These are phyloP conservation scores for Firmiana major DNA, from an alignment of 345 rosid genomes.

Conservation along the genomic window DNA sequence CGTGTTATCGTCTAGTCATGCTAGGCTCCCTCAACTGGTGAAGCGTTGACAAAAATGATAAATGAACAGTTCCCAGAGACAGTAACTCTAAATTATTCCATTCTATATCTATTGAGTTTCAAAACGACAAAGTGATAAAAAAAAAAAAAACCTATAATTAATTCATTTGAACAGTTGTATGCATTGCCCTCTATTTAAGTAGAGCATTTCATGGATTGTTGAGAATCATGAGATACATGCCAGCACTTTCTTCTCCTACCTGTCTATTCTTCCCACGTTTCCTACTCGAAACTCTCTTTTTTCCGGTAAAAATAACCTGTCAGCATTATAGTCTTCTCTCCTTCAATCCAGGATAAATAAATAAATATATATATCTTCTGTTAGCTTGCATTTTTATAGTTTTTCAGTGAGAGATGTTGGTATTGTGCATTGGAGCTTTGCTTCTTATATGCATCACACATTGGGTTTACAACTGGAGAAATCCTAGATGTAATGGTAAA, in stretches of 20 bases:
- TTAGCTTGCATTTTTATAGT: too few relatives aligned
- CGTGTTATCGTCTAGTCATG: constrained; percentile 27
- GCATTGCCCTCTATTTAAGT: constrained; percentile 48
- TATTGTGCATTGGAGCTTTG: constrained; percentile 45
- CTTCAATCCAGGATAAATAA: background rate
- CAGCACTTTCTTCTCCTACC: constrained; percentile 48
- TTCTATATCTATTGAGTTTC: constrained; percentile 11
- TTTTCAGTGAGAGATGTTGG: constrained; percentile 40
- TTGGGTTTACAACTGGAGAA: constrained; percentile 68
- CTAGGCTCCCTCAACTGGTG: constrained; percentile 12
- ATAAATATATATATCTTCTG: background rate
- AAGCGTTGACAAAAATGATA: constrained; percentile 32
- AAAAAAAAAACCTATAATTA: constrained; percentile 12
- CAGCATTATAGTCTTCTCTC: constrained; percentile 3
- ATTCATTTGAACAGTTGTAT: constrained; percentile 21
- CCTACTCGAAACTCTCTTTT: constrained; percentile 19
- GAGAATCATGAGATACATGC: constrained; percentile 31
- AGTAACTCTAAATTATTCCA: constrained; percentile 27
- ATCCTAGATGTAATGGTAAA: constrained; percentile 81
- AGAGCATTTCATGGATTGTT: constrained; percentile 28
- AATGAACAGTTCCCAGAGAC: constrained; percentile 19
- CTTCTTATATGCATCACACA: constrained; percentile 40
- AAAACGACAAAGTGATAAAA: constrained; percentile 18
- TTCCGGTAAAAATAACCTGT: constrained; percentile 20
- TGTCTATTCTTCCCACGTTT: constrained; percentile 44